Evolutionary conservation across 2,329 filamentous ascomycete species (phyloP).

Genomic region (Arachnopeziza araneosa): DNA sequence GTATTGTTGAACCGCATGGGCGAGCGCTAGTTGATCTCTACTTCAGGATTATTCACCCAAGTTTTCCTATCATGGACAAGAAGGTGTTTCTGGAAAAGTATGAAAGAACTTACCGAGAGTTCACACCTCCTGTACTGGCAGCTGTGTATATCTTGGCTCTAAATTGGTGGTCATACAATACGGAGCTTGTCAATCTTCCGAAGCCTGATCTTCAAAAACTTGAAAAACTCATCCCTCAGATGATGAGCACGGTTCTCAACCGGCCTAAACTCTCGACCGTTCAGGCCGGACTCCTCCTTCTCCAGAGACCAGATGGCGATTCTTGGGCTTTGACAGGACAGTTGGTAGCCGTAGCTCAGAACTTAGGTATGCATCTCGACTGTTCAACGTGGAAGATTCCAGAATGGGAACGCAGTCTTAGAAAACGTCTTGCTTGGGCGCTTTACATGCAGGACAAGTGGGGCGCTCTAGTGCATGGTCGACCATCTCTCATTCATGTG

Average conservation of each 20-base stretch:
- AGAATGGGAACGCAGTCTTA: constrained; percentile 54
- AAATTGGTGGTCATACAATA: constrained; percentile 56
- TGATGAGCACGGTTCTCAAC: constrained; percentile 42
- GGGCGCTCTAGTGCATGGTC: constrained; percentile 52
- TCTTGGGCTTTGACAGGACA: constrained; percentile 38
- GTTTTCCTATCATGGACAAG: constrained; percentile 49
- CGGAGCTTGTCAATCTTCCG: constrained; percentile 42
- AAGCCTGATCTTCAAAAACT: constrained; percentile 37
- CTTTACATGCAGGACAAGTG: constrained; percentile 62
- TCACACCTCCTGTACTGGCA: constrained; percentile 52
- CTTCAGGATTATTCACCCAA: constrained; percentile 42
- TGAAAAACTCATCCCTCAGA: constrained; percentile 37
- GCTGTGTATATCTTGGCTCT: constrained; percentile 57
- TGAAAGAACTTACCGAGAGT: constrained; percentile 48
- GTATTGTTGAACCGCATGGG: constrained; percentile 24
- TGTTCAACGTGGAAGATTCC: constrained; percentile 58
- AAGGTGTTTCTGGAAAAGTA: constrained; percentile 58
- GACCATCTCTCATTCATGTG: constrained; percentile 48
- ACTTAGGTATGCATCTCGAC: constrained; percentile 55
- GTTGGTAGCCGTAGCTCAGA: constrained; percentile 47
- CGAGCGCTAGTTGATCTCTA: constrained; percentile 23
- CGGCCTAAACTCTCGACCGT: constrained; percentile 49
- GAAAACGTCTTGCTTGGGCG: constrained; percentile 60
- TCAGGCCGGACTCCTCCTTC: constrained; percentile 48
- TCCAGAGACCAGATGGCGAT: constrained; percentile 35